Evolutionary conservation across 805 yeast species (phyloP), one percentile per base, ranked within the genome.

Genomic region (Myxozyma kluyveri): DNA sequence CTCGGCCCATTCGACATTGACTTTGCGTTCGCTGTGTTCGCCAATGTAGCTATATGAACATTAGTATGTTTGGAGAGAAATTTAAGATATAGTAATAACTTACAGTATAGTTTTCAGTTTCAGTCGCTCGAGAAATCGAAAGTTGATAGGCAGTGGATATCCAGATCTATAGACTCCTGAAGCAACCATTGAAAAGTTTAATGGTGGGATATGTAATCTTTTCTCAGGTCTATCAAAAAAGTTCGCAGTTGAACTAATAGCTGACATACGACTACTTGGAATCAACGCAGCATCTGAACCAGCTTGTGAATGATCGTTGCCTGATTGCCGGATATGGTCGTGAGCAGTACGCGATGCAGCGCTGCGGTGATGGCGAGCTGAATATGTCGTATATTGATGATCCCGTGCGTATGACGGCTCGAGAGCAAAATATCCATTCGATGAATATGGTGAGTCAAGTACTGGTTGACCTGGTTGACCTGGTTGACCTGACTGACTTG

Each of bases 131-230:
- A 91, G 74, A 61, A 88, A 93, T n/a, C 84, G 80, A 63, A 82
- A 88, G 70, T 89, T 91, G 57, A 82, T 78, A 0, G 88, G 86
- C 73, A 88, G 86, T 1, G 99, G 99, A 64, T 90, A 95, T 1
- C 99, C 99, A 1, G 95, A 84, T 18, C 99, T 72, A 67, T 90
- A 91, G 10, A 91, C 80, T 4, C 86, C 83, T 51, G 88, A 89
- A 54, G 87, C 96, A 1, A 93, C 96, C 21, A 88, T 79, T 0
- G 95, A 80, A 63, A 91, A 91, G 68, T 88, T 90, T 60, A 93
- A 75, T 0, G 99, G 99, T 3, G 99, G 99, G 1, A 90, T 95
- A 17, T 45, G 49, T 4, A 61, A 36, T 29, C 54, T 61, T 26
- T 26, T 42, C 24, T 54, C 60, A 2, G 60, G 60, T 3, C 60